A percentile compares a stretch with the other conserved stretches of the same genome.
phyloP scores from a whole-genome alignment of 2,329 filamentous ascomycete genomes.

The Rutstroemia sp. region DNA sequence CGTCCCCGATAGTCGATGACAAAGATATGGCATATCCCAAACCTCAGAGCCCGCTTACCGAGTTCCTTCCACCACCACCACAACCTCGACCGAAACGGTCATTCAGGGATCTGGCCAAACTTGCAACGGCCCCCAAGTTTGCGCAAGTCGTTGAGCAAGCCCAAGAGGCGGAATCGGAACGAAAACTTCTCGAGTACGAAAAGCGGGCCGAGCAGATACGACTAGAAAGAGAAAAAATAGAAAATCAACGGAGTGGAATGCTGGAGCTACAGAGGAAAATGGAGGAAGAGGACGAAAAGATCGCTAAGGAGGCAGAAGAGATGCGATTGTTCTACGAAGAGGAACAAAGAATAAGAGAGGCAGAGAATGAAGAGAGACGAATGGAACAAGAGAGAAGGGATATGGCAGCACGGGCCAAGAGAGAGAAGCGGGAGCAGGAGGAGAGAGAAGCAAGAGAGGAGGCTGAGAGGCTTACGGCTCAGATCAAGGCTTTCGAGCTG shows the following conservation, averaged over 20 bases:
- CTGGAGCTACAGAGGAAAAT: slow-evolving; percentile 11
- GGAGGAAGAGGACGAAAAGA: slow-evolving; percentile 10
- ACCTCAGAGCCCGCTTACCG: neutral
- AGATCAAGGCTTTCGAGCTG: slow-evolving; percentile 8
- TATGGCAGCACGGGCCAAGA: slow-evolving; percentile 2
- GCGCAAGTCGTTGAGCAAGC: slow-evolving; percentile 5
- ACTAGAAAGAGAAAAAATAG: slow-evolving; percentile 15
- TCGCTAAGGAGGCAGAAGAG: slow-evolving; percentile 12
- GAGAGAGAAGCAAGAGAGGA: slow-evolving; percentile 9
- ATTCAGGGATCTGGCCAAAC: slow-evolving; percentile 2
- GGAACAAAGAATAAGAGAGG: slow-evolving; percentile 3
- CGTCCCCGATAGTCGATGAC: neutral
- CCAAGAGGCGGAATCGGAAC: slow-evolving; percentile 7
- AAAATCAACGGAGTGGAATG: slow-evolving; percentile 13
- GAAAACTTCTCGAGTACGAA: slow-evolving; percentile 12
- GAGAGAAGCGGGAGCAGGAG: slow-evolving; percentile 3
- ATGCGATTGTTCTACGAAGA: slow-evolving; percentile 14
- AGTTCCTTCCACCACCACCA: slow-evolving; percentile 1
- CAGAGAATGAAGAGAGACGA: slow-evolving; percentile 2
- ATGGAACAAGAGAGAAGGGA: slow-evolving; percentile 5
- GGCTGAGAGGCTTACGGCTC: slow-evolving; percentile 10
- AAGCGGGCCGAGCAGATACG: slow-evolving; percentile 9
- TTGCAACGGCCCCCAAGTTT: neutral
- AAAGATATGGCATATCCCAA: neutral
- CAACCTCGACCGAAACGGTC: slow-evolving; percentile 3